Conservation (phyloP, 371 early-diverging fungal genomes). For the Choanephora cucurbitarum region DNA sequence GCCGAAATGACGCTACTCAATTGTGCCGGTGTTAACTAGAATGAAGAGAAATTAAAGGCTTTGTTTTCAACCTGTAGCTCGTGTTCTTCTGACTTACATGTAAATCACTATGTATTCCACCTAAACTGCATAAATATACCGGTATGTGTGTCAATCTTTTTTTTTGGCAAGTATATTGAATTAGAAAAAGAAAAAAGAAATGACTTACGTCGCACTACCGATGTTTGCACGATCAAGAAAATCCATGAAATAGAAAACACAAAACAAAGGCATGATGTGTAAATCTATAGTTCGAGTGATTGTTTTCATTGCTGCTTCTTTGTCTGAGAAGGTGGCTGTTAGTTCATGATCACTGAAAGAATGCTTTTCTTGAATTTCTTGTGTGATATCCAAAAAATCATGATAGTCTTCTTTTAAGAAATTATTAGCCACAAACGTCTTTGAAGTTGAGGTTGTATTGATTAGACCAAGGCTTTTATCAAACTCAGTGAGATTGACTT, state of each 20-base stretch:
- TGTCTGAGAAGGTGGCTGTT: constrained; percentile 12
- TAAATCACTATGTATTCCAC: constrained; percentile 24
- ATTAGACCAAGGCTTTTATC: neutral
- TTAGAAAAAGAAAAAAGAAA: constrained; percentile 22
- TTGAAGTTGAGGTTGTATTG: constrained; percentile 1
- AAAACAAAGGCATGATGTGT: constrained; percentile 47
- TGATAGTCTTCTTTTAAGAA: neutral
- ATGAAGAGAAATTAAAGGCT: constrained; percentile 17
- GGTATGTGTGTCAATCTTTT: neutral
- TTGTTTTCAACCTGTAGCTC: neutral
- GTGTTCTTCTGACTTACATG: constrained; percentile 14
- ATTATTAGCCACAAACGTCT: neutral
- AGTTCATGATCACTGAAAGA: neutral
- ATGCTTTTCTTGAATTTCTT: neutral
- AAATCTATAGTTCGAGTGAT: constrained; percentile 37
- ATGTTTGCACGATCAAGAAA: constrained; percentile 53
- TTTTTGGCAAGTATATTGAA: neutral
- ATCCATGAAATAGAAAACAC: constrained; percentile 48
- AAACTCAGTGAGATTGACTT: constrained; percentile 1
- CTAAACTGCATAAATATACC: constrained; percentile 24
- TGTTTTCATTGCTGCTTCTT: constrained; percentile 24
- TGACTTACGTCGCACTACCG: constrained; percentile 46
- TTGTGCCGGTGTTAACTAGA: constrained; percentile 28
- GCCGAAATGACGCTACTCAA: constrained; percentile 33
- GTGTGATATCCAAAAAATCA: neutral